Conservation (phyloP, 2,329 filamentous ascomycete genomes). For the Stylonectria norvegica region DNA sequence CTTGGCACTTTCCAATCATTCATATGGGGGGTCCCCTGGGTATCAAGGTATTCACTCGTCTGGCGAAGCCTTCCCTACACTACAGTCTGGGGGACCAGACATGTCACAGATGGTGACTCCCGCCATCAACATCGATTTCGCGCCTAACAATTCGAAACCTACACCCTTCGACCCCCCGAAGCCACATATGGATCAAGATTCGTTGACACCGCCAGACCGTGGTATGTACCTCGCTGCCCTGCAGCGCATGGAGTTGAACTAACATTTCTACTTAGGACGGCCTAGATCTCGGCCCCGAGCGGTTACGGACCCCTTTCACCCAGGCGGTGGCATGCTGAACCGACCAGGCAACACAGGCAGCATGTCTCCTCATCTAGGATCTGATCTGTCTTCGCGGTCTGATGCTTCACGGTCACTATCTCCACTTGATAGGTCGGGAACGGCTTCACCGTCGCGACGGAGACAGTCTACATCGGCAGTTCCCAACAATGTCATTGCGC, state of each 20-base stretch:
- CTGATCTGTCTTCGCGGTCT: constrained; percentile 42
- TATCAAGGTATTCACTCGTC: constrained; percentile 38
- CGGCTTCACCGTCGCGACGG: constrained; percentile 33
- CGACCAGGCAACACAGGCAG: constrained; percentile 40
- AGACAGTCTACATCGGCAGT: constrained; percentile 64
- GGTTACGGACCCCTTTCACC: constrained; percentile 59
- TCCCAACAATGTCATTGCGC: constrained; percentile 68
- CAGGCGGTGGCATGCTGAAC: constrained; percentile 38
- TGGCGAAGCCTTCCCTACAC: constrained; percentile 51
- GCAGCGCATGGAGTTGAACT: constrained; percentile 9
- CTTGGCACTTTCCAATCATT: constrained; percentile 38
- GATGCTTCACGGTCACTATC: constrained; percentile 56
- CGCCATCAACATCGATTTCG: constrained; percentile 87
- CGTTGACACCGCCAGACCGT: constrained; percentile 76
- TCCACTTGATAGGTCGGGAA: constrained; percentile 52
- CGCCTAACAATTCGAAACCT: constrained; percentile 61
- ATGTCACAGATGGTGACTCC: constrained; percentile 83
- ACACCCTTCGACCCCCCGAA: constrained; percentile 50
- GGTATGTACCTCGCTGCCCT: constrained; percentile 40
- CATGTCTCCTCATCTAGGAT: constrained; percentile 50
- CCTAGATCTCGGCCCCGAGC: constrained; percentile 50
- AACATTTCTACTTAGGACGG: constrained; percentile 37
- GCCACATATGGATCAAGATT: constrained; percentile 66
- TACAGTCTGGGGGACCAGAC: constrained; percentile 53
- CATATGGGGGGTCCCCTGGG: constrained; percentile 34